phyloP scores from a whole-genome alignment of 148 eudicot species.

The Rhododendron simsii region DNA sequence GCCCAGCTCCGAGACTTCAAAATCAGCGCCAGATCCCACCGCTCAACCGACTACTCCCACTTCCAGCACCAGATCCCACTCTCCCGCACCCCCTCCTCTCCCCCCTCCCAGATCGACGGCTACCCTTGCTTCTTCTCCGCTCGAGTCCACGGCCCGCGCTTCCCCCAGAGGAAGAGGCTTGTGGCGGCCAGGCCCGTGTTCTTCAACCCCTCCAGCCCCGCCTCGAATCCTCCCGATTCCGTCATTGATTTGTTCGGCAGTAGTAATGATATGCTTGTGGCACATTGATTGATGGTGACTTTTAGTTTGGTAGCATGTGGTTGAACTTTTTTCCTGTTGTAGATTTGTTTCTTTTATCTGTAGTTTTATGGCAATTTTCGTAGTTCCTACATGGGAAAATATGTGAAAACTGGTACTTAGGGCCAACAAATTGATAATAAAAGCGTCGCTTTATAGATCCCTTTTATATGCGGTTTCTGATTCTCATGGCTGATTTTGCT shows the following conservation, averaged over 20 bases:
- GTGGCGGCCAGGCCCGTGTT: slow-evolving; percentile 12
- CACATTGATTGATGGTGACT: slow-evolving; percentile 13
- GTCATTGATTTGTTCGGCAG: slow-evolving; percentile 11
- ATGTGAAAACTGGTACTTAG: slow-evolving; percentile 4
- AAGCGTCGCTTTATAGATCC: neutral
- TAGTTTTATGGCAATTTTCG: neutral
- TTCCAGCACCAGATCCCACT: slow-evolving; percentile 13
- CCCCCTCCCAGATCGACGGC: slow-evolving; percentile 18
- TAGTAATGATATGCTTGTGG: slow-evolving; percentile 20
- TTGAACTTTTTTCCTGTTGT: neutral
- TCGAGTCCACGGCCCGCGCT: slow-evolving; percentile 19
- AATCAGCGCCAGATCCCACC: slow-evolving; percentile 27
- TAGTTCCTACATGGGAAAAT: neutral
- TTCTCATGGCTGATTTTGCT: neutral
- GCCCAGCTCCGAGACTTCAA: slow-evolving; percentile 28
- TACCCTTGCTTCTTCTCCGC: slow-evolving; percentile 11
- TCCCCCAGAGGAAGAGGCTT: slow-evolving; percentile 30
- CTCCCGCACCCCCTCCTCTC: neutral
- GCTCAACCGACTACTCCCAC: neutral
- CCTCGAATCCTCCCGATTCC: slow-evolving; percentile 7
- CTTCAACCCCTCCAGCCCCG: slow-evolving; percentile 15
- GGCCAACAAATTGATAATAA: slow-evolving; percentile 5
- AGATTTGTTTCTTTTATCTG: slow-evolving; percentile 1
- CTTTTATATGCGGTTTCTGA: neutral
- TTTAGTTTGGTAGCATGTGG: neutral